Base-by-base conservation (phyloP, 805 yeast genomes). In the Grigorovia transvaalensis region DNA sequence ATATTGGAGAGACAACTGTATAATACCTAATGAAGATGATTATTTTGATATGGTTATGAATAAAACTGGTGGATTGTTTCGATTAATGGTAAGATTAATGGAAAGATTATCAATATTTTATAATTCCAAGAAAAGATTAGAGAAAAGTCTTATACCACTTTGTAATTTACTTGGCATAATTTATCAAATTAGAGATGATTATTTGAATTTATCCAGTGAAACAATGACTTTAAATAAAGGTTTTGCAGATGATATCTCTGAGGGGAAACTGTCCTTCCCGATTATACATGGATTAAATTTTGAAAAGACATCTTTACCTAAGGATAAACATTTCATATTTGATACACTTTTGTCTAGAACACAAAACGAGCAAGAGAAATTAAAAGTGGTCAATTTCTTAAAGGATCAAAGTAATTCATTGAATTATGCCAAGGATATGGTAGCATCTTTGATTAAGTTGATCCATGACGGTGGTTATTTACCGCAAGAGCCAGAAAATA, bases 181-280 rank as follows among this genome's bases (percentile, higher is more conserved):
- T 6, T 90, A 87, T 68, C 98, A 90, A 66, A 78, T 90, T 46
- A 76, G 85, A 56, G 97, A 90, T 65, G 98, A 90, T 65, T 84
- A 82, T 54, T 65, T 85, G 57, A 90, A 90, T 60, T 67, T 90
- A 50, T 74, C 75, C 27, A 73, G 71, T 23, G 67, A 69, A 11
- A 54, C 59, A 18, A 66, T 65, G 69, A 73, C 80, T 52, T 68
- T 70, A n/a, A 81, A 80, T 62, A 85, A 87, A 74, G 96, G 95
- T 2, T 77, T 77, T 56, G 80, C 88, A 50, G 96, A 90, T 59
- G 98, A 90, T 62, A 75, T 90, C 33, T 80, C 88, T 0, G 96
- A 90, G 64, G 96, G 96, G 0, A 90, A 89, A 66, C 79, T 85
- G 54, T 87, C 96, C 0, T 85, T 87, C 56, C 96, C 96, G 0